phyloP scores from a whole-genome alignment of 176 grass and related monocot genomes.

The Microstegium vimineum region DNA sequence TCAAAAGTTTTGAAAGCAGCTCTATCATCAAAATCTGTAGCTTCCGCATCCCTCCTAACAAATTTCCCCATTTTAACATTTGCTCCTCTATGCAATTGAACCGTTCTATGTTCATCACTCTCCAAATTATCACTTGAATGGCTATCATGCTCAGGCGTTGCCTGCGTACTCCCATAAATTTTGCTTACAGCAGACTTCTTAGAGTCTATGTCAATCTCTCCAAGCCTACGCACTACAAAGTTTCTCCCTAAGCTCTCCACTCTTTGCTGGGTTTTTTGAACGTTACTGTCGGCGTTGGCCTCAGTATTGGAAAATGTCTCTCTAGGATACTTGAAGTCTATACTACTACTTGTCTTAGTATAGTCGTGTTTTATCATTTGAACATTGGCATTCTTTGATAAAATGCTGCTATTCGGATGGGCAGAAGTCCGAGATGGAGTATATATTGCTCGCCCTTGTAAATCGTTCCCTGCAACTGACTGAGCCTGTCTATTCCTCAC shows the following conservation, averaged over 20 bases:
- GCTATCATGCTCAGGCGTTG: slow-evolving; percentile 2
- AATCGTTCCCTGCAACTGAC: slow-evolving; percentile 19
- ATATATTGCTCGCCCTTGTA: background rate
- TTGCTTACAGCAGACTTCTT: slow-evolving; percentile 29
- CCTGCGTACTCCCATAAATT: slow-evolving; percentile 1
- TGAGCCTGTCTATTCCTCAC: slow-evolving; percentile 9
- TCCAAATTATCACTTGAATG: slow-evolving; percentile 17
- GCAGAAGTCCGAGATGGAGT: background rate
- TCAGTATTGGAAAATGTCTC: slow-evolving; percentile 3
- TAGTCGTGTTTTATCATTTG: slow-evolving; percentile 1
- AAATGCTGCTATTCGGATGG: background rate
- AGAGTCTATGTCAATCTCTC: slow-evolving; percentile 8
- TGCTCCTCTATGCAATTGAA: slow-evolving; percentile 22
- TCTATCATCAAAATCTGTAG: slow-evolving; percentile 52
- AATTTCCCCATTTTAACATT: slow-evolving; percentile 28
- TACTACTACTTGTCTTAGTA: background rate
- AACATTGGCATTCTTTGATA: slow-evolving; percentile 16
- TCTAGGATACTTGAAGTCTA: slow-evolving; percentile 1
- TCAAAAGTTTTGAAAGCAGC: slow-evolving; percentile 92
- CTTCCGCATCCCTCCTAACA: slow-evolving; percentile 28
- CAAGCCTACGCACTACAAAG: background rate
- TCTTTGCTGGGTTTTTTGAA: slow-evolving; percentile 26
- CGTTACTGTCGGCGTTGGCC: background rate
- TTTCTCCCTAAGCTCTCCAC: slow-evolving; percentile 19
- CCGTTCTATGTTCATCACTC: slow-evolving; percentile 14